Base-by-base conservation (phyloP, 805 yeast genomes). In the Suhomyces xylopsoci region DNA sequence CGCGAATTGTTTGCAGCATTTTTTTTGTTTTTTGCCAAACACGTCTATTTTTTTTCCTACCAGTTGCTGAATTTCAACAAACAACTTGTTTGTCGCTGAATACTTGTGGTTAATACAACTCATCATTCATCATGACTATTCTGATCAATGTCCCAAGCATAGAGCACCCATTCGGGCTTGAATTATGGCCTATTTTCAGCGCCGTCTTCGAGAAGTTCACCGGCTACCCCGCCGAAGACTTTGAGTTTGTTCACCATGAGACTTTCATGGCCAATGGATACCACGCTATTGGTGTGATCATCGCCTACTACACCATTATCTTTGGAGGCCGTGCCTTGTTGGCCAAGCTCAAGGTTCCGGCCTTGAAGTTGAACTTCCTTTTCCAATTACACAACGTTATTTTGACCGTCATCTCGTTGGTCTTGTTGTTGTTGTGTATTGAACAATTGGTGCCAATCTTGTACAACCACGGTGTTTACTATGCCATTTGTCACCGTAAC, bases 381-480 rank as follows among this genome's bases (percentile, higher is more conserved):
- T 92, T 90, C 79, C 96, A 91, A 75, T 63, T 90, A 55, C 98
- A 93, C 73, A 93, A 93, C 74, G 67, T 91, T 54, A 62, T 82
- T 36, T 79, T 93, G 65, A 90, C 97, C 10, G 53, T 80, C 19
- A 74, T 85, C 45, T 89, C 97, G 8, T 78, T 85, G 54, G 62
- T 76, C 17, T 77, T 93, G 65, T 77, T 91, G 60, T 61, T 85
- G 40, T 81, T 93, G 62, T 76, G 87, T 66, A 68, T 87, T 50
- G 99, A 93, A 76, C 98, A 94, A 74, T 70, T 92, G 58, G 65
- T 89, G 48, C 97, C 98, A 41, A 84, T 89, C 63, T 70, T 91
- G 57, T 77, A 73, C 61, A 67, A 78, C 56, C 82, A 92, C 65
- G 98, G 98, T 12, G 50, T 93, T 15, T 86, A 87, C 70, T 90